Evolutionary conservation across 805 yeast species (phyloP), one percentile per base, ranked within the genome.

Genomic region (Metschnikowia gruessii): DNA sequence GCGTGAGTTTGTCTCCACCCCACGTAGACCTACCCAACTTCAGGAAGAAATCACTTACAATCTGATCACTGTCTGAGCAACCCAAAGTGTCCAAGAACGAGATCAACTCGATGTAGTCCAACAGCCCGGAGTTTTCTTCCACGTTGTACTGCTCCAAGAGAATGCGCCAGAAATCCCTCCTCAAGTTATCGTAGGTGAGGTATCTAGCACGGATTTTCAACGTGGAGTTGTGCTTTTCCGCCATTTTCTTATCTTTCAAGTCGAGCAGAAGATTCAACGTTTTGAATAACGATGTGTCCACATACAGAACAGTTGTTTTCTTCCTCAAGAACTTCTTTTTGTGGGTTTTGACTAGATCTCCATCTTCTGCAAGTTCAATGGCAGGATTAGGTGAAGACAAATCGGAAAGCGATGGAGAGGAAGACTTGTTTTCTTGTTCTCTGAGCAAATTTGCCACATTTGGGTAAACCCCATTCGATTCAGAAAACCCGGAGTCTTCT

Each of bases 131-230:
- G 15, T 50, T 51, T 19, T 72, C 78, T 43, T 65, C 75, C 22
- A 65, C 66, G 37, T 63, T 80, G 55, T 75, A 83, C 51, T 79
- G 78, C 30, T 74, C 76, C 13, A 87, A 68, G 5, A 88, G 69
- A 10, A 79, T 71, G 35, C 70, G 65, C 92, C 96, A 89, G 53
- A 91, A 78, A 43, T 81, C 81, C 51, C 76, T 77, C 51, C 91
- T 72, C 40, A 90, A 68, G 3, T 69, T 73, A 0, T 71, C 71
- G 62, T 89, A 89, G 0, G 91, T 79, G 49, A 82, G 77, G 58
- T 81, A 89, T 46, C 83, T 76, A 2, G 83, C 81, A 21, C 82
- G 70, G 13, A 89, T 62, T 41, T 77, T 75, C 51, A 91, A 55
- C 28, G 66, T 70, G 0, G 95, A 89, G 6, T 63, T 56, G 43